Evolutionary conservation across 352 stramenopile species (phyloP).

Genomic region (Pythium phragmitis): DNA sequence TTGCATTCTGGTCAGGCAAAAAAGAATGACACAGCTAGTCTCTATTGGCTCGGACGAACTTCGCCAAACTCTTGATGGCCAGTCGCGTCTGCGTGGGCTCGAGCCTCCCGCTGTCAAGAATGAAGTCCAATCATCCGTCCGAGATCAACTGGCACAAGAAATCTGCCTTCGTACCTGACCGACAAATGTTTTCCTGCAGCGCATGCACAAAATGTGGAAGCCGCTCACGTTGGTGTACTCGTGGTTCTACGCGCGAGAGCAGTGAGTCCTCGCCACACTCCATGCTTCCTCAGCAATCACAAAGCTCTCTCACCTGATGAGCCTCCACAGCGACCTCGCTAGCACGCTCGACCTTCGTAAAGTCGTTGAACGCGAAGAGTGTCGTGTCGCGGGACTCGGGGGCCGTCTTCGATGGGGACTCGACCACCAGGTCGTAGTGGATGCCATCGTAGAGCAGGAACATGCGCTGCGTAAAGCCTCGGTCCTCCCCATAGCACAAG

Average conservation of each 20-base stretch:
- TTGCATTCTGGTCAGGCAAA: neutral
- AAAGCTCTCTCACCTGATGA: conserved; percentile 46
- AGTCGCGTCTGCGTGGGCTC: conserved; percentile 55
- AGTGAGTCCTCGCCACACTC: no score
- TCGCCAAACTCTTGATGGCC: conserved; percentile 81
- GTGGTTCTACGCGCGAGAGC: conserved; percentile 40
- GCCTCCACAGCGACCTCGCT: conserved; percentile 82
- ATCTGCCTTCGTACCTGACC: conserved; percentile 26
- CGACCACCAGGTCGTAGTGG: conserved; percentile 83
- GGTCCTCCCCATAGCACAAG: conserved; percentile 80
- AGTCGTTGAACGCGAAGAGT: conserved; percentile 84
- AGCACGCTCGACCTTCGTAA: conserved; percentile 75
- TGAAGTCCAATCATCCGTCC: neutral
- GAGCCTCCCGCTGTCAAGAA: conserved; percentile 45
- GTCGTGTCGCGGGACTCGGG: conserved; percentile 54
- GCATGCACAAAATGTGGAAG: conserved; percentile 76
- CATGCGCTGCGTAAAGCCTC: conserved; percentile 79
- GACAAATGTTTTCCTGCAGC: conserved; percentile 60
- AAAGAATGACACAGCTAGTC: neutral
- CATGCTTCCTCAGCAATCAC: neutral
- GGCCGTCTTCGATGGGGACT: conserved; percentile 45
- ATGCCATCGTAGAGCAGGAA: conserved; percentile 87
- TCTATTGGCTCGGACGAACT: conserved; percentile 28
- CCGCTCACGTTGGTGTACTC: conserved; percentile 74
- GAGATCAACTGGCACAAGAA: neutral